phyloP scores from a whole-genome alignment of 176 grass and related monocot species.

The Juncus inflexus region DNA sequence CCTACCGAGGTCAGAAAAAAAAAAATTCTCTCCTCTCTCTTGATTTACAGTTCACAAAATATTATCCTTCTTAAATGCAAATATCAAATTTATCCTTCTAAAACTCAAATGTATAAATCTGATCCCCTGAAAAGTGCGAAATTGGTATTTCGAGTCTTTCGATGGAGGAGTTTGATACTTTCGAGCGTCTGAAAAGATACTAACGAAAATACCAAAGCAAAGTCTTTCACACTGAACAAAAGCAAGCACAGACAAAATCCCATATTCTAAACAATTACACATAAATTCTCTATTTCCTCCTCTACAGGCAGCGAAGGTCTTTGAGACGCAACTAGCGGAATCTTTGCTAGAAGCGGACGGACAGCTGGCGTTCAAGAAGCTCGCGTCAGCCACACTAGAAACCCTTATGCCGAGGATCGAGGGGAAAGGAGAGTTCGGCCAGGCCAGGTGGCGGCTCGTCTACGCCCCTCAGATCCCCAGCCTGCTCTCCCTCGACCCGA shows the following conservation, averaged over 20 bases:
- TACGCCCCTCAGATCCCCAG: slow-evolving; percentile 90
- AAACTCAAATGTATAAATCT: neutral
- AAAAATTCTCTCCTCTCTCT: neutral
- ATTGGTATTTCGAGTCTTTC: neutral
- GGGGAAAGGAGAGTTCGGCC: slow-evolving; percentile 93
- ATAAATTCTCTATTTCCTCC: neutral
- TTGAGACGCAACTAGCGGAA: slow-evolving; percentile 85
- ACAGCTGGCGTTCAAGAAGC: slow-evolving; percentile 95
- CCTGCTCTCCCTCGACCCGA: slow-evolving; percentile 90
- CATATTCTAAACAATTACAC: neutral
- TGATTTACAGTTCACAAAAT: neutral
- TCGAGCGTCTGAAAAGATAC: neutral
- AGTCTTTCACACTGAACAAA: neutral
- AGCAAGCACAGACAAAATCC: neutral
- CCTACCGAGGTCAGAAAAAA: slow-evolving; percentile 62
- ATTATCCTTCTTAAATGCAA: neutral
- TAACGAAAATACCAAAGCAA: neutral
- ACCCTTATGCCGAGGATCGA: slow-evolving; percentile 96
- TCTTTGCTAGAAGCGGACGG: slow-evolving; percentile 90
- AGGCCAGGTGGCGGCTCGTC: slow-evolving; percentile 88
- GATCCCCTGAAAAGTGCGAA: no score
- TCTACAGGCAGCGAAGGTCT: slow-evolving; percentile 82
- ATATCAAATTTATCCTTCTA: neutral
- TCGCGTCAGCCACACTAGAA: slow-evolving; percentile 88
- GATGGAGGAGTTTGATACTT: neutral